A percentile compares a stretch with the other conserved stretches of the same genome.
Conservation (phyloP, 805 yeast genomes). For the Saccharomyces mikatae region DNA sequence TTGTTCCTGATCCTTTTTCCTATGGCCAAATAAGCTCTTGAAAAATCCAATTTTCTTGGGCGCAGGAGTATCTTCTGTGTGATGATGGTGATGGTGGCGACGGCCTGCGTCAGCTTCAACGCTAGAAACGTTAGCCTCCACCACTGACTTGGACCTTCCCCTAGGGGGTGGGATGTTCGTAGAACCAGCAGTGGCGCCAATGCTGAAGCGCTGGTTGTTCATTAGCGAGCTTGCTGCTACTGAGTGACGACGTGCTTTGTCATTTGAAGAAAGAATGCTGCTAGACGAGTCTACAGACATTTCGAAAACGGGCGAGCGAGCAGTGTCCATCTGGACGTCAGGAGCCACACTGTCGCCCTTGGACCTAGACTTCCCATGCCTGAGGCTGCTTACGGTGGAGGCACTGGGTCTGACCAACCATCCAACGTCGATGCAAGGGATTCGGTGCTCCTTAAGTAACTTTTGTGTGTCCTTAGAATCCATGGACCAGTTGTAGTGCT, state of each 20-base stretch:
- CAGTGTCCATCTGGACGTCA: not conserved
- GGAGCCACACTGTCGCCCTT: not conserved
- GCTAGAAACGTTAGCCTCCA: not conserved
- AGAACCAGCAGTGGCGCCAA: not conserved
- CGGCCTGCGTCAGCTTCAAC: not conserved
- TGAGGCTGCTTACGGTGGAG: not conserved
- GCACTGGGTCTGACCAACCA: slow-evolving; percentile 23
- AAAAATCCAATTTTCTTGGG: slow-evolving; percentile 30
- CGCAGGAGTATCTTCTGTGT: not conserved
- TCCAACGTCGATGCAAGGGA: slow-evolving; percentile 22
- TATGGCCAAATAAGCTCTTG: slow-evolving; percentile 29
- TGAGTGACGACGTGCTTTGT: not conserved
- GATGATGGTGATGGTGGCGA: not conserved
- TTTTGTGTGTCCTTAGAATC: slow-evolving; percentile 13
- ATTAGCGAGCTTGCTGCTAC: not conserved
- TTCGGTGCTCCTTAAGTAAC: slow-evolving; percentile 16
- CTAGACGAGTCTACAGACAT: not conserved
- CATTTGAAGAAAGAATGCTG: not conserved
- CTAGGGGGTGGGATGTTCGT: not conserved
- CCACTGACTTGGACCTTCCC: slow-evolving; percentile 1
- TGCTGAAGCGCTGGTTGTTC: not conserved
- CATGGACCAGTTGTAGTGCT: slow-evolving; percentile 2
- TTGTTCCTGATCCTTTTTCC: slow-evolving; percentile 11
- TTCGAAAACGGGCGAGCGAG: not conserved
- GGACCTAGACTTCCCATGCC: slow-evolving; percentile 4